phyloP scores from a whole-genome alignment of 106 monocot species.

The Dendrobium nobile region DNA sequence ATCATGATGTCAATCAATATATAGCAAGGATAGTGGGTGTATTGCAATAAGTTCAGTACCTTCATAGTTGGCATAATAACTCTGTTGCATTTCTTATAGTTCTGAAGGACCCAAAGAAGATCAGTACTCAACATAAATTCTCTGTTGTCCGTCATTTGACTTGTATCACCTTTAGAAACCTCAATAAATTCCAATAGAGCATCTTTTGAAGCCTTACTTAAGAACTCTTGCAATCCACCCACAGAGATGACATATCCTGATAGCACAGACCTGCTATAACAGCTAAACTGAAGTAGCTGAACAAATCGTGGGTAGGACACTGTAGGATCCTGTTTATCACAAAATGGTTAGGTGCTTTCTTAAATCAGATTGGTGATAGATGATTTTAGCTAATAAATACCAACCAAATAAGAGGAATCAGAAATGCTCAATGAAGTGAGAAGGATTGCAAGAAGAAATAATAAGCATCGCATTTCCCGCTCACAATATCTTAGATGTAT shows the following conservation, averaged over 20 bases:
- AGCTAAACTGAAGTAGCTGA: conserved; percentile 61
- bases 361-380: neutral
- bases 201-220: conserved; percentile 49
- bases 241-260: conserved; percentile 86
- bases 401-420: neutral
- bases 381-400: neutral
- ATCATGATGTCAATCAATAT: neutral
- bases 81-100: conserved; percentile 68
- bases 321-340: conserved; percentile 50
- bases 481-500: neutral
- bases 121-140: conserved; percentile 58
- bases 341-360: neutral
- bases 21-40: neutral
- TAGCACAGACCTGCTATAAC: conserved; percentile 76
- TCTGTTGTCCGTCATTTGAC: conserved; percentile 26
- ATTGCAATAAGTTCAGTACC: conserved; percentile 28
- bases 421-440: neutral
- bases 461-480: neutral
- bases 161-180: conserved; percentile 23
- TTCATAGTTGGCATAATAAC: conserved; percentile 76
- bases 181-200: conserved; percentile 70
- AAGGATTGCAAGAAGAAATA: neutral
- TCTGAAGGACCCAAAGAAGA: conserved; percentile 76
- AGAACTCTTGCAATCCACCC: conserved; percentile 96
- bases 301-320: conserved; percentile 74